Evolutionary conservation across 495 filamentous ascomycete species (phyloP), one percentile per base, ranked within the genome.

Genomic region (Symbiotaphrina buchneri): DNA sequence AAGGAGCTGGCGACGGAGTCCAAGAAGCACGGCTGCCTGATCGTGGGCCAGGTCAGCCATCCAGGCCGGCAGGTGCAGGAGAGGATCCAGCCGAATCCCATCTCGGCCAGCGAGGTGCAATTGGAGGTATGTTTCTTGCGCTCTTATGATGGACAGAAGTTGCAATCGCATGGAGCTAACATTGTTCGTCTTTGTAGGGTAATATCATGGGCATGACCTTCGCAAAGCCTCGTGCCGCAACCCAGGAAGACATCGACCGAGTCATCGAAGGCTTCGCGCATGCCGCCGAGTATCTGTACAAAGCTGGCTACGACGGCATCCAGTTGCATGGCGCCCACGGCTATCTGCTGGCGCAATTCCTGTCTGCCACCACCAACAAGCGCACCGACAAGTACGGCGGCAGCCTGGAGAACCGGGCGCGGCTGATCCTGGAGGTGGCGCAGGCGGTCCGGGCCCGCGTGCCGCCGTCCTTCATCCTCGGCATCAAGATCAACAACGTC

Each of bases 221-320:
- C 32, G 55, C 42, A 11, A 37, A 35, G 1, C 68, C 74, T 0
- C 49, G 45, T 5, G 47, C 47, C 1, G 39, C 81, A 43, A 65
- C 56, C 0, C 47, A 56, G 23, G 52, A 57, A 3, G 68, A 80
- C 30, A 74, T 81, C 34, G 34, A 54, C 34, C 40, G 50, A 5
- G 62, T 46, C n/a, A 59, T 78, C 15, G 35, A 44, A 0, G 60
- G 61, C 35, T 78, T 71, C 31, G 68, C 55, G 5, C 41, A 56
- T 15, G 74, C 71, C 11, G 67, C 75, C 1, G 49, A 55, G 37
- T 70, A 68, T 33, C 71, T 73, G 3, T 51, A 80, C 7, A 54
- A 49, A 6, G 76, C 74, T 3, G 76, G 75, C 7, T 83, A 81
- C 34, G 76, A 81, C 41, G 74, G 71, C 17, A 72, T 83, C 3